A percentile compares a stretch with the other conserved stretches of the same genome.
phyloP scores from a whole-genome alignment of 441 rosid species.

The Breynia disticha region DNA sequence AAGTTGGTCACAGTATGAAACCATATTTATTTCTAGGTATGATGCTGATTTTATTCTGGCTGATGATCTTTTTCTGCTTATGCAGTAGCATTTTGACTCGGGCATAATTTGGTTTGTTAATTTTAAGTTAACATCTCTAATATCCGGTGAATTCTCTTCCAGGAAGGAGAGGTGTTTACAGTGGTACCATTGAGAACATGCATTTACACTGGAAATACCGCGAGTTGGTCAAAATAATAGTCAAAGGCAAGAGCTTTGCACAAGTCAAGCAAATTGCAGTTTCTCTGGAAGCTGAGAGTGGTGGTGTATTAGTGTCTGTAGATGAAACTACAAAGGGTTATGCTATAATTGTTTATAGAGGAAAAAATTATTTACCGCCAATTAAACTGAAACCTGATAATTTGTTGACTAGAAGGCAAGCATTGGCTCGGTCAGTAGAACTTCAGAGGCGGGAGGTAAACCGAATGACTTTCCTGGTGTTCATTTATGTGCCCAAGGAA shows the following conservation, averaged over 20 bases:
- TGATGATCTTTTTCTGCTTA: too few species aligned
- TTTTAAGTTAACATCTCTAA: constrained; percentile 9
- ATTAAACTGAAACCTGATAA: constrained; percentile 44
- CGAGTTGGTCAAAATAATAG: constrained; percentile 69
- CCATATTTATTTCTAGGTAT: constrained; percentile 76
- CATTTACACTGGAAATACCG: constrained; percentile 88
- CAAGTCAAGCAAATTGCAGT: constrained; percentile 74
- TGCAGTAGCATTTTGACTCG: too few species aligned
- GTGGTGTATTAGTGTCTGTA: constrained; percentile 71
- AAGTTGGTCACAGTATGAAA: constrained; percentile 81
- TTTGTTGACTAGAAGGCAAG: constrained; percentile 66
- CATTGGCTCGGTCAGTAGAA: constrained; percentile 72
- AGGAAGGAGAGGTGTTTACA: constrained; percentile 75
- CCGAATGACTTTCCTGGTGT: constrained; percentile 1
- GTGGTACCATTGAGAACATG: constrained; percentile 83
- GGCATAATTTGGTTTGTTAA: constrained; percentile 2
- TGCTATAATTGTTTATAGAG: constrained; percentile 66
- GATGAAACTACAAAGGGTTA: constrained; percentile 72
- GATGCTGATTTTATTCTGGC: constrained; percentile 9
- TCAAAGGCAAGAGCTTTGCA: constrained; percentile 43
- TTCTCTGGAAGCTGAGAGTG: constrained; percentile 81
- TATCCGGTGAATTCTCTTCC: constrained; percentile 13
- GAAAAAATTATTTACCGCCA: constrained; percentile 71
- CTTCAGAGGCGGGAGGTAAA: constrained; percentile 85
- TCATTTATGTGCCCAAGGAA: constrained; percentile 8